phyloP scores from a whole-genome alignment of 2,329 filamentous ascomycete genomes.

The Sporothrix pseudoabietina region DNA sequence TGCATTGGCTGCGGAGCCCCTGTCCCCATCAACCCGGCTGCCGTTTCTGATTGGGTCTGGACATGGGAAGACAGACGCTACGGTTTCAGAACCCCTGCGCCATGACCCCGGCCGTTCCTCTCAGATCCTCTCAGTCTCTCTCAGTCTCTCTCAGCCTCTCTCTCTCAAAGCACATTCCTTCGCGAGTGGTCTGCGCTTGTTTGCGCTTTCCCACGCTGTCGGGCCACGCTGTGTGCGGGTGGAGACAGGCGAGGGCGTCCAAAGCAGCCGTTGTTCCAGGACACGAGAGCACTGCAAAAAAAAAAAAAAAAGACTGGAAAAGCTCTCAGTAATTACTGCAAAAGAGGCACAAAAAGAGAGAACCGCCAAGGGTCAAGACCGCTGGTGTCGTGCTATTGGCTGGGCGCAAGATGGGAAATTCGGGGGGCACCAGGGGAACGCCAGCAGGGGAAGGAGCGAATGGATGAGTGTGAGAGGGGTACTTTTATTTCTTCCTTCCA shows the following conservation, averaged over 20 bases:
- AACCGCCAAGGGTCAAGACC: neutral
- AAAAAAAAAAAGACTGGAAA: neutral
- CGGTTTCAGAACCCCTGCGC: constrained; percentile 32
- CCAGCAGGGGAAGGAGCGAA: constrained; percentile 10
- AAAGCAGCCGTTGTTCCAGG: constrained; percentile 9
- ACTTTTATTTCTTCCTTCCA: neutral
- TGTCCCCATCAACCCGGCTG: constrained; percentile 19
- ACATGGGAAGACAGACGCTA: constrained; percentile 25
- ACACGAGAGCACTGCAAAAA: neutral
- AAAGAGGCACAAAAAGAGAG: neutral
- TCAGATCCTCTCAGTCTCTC: neutral
- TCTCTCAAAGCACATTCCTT: neutral
- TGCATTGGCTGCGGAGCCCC: constrained; percentile 22
- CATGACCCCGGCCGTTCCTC: constrained; percentile 7
- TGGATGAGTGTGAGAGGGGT: neutral
- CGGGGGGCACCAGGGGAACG: neutral
- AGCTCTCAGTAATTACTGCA: neutral
- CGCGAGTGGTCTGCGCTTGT: neutral
- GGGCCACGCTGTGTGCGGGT: neutral
- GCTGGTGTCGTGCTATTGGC: constrained; percentile 22
- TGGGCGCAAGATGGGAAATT: constrained; percentile 15
- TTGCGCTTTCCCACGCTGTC: neutral
- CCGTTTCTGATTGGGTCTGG: constrained; percentile 26
- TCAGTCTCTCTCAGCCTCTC: neutral
- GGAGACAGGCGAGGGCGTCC: neutral